Evolutionary conservation across 2,329 filamentous ascomycete species (phyloP).

Genomic region (Lasiodiplodia hormozganensis): DNA sequence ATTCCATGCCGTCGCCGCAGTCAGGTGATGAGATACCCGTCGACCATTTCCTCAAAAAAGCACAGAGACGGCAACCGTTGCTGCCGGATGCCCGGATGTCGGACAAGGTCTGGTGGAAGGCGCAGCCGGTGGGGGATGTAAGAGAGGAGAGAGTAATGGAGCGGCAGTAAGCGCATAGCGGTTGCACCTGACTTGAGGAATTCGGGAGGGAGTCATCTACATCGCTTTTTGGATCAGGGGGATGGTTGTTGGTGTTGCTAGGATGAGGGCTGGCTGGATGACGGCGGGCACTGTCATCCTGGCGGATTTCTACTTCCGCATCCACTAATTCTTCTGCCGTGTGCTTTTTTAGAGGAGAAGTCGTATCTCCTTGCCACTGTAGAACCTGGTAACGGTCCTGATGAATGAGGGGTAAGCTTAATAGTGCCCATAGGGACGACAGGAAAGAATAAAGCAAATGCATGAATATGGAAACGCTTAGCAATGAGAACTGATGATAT

Average conservation of each 20-base stretch:
- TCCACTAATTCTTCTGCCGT: not conserved
- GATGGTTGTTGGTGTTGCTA: too few species aligned
- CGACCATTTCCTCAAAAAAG: not conserved
- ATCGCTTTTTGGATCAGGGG: too few species aligned
- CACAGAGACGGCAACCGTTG: not conserved
- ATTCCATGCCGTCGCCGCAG: not conserved
- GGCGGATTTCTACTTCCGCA: not conserved
- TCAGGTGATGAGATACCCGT: not conserved
- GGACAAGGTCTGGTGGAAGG: not conserved
- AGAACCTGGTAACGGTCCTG: not conserved
- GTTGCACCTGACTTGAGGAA: not conserved
- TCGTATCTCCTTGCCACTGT: not conserved
- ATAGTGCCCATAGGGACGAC: not conserved
- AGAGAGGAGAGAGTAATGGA: not conserved
- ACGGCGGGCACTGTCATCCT: not conserved
- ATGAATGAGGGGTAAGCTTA: not conserved
- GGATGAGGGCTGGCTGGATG: too few species aligned
- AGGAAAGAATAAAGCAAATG: not conserved
- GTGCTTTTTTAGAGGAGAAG: not conserved
- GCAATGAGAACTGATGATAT: too few species aligned
- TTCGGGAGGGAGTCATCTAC: not conserved
- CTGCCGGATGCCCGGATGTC: not conserved
- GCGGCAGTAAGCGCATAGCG: not conserved
- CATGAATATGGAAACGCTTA: too few species aligned
- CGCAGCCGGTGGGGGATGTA: not conserved